Percentiles rank a stretch among this genome's conserved stretches.
Conservation (phyloP, 148 eudicot genomes). For the Silene uniflora region DNA sequence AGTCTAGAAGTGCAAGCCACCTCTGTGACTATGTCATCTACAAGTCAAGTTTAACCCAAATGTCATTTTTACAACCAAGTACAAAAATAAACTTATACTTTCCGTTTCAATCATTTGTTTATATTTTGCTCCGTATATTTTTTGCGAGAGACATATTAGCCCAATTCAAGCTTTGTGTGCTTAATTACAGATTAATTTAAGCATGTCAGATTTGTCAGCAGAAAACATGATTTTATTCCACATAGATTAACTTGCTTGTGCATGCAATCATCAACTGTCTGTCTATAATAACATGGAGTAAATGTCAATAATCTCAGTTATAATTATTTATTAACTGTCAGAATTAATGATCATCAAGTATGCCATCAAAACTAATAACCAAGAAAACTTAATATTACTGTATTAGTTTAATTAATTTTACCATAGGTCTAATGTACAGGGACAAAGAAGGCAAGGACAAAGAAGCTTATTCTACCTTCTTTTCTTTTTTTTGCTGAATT, state of each 20-base stretch:
- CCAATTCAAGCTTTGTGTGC: neutral
- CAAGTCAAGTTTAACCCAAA: neutral
- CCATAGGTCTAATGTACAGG: neutral
- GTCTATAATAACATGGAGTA: neutral
- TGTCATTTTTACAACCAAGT: too few species aligned
- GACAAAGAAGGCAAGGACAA: neutral
- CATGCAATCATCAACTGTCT: neutral
- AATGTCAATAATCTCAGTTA: neutral
- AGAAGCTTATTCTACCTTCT: constrained; percentile 2
- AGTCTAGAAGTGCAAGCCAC: too few species aligned
- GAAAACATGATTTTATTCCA: neutral
- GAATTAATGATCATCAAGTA: constrained; percentile 17
- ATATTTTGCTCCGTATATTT: too few species aligned
- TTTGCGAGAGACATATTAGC: too few species aligned
- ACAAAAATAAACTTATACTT: too few species aligned
- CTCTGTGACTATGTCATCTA: too few species aligned
- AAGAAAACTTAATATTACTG: constrained; percentile 7
- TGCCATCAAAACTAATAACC: constrained; percentile 24
- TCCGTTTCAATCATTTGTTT: too few species aligned
- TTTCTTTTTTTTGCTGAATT: too few species aligned
- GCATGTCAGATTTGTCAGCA: neutral
- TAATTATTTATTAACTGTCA: neutral
- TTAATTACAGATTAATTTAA: neutral
- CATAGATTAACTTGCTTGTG: neutral
- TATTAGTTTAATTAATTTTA: constrained; percentile 7